These are phyloP conservation scores for Graphilbum fragrans DNA, from an alignment of 2,329 filamentous ascomycete genomes.

Conservation along the genomic window DNA sequence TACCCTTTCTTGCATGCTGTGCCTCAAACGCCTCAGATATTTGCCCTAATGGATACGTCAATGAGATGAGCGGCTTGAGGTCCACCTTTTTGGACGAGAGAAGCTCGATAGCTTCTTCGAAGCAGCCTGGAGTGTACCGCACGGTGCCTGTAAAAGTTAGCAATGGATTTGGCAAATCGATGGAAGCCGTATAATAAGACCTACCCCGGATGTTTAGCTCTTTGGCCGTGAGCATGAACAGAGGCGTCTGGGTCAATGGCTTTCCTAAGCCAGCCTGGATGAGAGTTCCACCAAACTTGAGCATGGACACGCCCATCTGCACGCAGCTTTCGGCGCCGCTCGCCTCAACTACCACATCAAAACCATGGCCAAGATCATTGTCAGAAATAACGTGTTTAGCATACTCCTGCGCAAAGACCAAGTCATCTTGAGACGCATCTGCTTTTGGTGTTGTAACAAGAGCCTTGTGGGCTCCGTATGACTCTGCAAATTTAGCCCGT, in stretches of 20 bases:
- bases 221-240: slow-evolving; percentile 13
- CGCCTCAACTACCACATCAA: slow-evolving; percentile 14
- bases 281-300: slow-evolving; percentile 13
- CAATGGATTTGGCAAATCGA: background rate
- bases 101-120: slow-evolving; percentile 13
- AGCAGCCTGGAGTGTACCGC: slow-evolving; percentile 15
- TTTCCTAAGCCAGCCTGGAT: slow-evolving; percentile 15
- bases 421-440: slow-evolving; percentile 5
- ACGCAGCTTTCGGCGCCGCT: slow-evolving; percentile 14
- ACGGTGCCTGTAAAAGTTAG: slow-evolving; percentile 12
- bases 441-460: slow-evolving; percentile 10
- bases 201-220: slow-evolving; percentile 14
- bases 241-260: slow-evolving; percentile 9
- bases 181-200: background rate
- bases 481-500: slow-evolving; percentile 13
- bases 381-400: slow-evolving; percentile 7
- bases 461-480: slow-evolving; percentile 13
- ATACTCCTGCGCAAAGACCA: background rate
- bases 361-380: slow-evolving; percentile 10
- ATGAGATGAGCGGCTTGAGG: slow-evolving; percentile 15
- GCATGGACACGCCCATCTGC: slow-evolving; percentile 13
- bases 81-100: slow-evolving; percentile 11
- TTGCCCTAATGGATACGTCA: slow-evolving; percentile 12
- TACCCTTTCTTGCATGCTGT: slow-evolving; percentile 11
- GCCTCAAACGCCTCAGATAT: slow-evolving; percentile 12